phyloP scores from a whole-genome alignment of 768 basidiomycete genomes.

The Hortiboletus flavorubellus region DNA sequence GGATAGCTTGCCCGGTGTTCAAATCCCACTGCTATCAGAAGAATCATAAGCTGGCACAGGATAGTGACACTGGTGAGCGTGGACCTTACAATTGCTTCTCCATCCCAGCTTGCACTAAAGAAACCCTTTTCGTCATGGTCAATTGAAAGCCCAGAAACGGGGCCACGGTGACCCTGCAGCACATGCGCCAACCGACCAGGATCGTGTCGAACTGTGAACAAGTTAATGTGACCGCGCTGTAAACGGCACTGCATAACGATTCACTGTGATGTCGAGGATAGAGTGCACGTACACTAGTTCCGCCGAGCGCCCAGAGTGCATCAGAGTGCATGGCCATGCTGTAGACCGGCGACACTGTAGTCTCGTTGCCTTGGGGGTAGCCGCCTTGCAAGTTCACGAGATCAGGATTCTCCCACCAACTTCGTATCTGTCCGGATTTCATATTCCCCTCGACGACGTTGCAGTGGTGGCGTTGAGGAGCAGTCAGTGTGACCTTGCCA shows the following conservation, averaged over 20 bases:
- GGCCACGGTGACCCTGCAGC: slow-evolving; percentile 64
- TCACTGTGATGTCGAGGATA: slow-evolving; percentile 17
- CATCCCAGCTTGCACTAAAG: slow-evolving; percentile 95
- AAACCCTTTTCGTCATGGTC: slow-evolving; percentile 80
- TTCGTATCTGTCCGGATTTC: slow-evolving; percentile 82
- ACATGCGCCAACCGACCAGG: slow-evolving; percentile 76
- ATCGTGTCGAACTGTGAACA: slow-evolving; percentile 91
- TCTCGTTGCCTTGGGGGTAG: slow-evolving; percentile 45
- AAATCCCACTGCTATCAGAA: slow-evolving; percentile 90
- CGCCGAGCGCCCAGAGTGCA: slow-evolving; percentile 88
- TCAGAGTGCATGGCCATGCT: slow-evolving; percentile 91
- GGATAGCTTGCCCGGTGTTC: slow-evolving; percentile 77
- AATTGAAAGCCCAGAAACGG: slow-evolving; percentile 83
- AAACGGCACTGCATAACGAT: slow-evolving; percentile 15
- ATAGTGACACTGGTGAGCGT: background rate
- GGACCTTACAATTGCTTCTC: slow-evolving; percentile 70
- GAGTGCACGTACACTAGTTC: slow-evolving; percentile 65
- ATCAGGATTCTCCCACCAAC: slow-evolving; percentile 84
- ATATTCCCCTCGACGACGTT: slow-evolving; percentile 90
- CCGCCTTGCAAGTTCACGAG: slow-evolving; percentile 19
- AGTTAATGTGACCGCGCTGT: slow-evolving; percentile 86
- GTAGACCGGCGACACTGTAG: slow-evolving; percentile 70
- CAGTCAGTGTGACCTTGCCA: slow-evolving; percentile 80
- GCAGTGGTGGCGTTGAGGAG: slow-evolving; percentile 84
- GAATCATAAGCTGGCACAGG: slow-evolving; percentile 4